These are phyloP conservation scores for Neurospora sp. DNA, from an alignment of 2,329 filamentous ascomycete species.

Conservation along the genomic window DNA sequence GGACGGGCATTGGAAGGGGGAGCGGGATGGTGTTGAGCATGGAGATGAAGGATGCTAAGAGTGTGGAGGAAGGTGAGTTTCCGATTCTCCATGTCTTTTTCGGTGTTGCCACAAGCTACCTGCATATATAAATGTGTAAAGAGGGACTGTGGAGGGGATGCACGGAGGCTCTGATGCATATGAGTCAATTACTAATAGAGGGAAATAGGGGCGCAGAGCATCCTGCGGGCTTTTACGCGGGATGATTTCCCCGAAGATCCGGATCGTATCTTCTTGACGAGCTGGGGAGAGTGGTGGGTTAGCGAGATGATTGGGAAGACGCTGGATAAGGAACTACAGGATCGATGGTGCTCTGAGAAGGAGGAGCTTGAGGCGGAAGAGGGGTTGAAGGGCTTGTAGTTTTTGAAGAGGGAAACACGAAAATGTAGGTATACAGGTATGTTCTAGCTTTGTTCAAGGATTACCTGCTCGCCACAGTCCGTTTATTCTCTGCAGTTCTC, in stretches of 20 bases:
- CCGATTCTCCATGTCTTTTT: not conserved
- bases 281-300: slow-evolving; percentile 48
- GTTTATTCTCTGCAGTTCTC: not conserved
- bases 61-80: slow-evolving; percentile 32
- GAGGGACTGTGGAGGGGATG: not conserved
- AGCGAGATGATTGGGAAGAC: slow-evolving; percentile 31
- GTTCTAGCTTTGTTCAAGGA: not conserved
- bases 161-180: not conserved
- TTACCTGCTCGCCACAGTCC: not conserved
- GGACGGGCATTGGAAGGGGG: slow-evolving; percentile 32
- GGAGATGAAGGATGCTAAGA: slow-evolving; percentile 37
- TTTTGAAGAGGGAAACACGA: not conserved
- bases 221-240: slow-evolving; percentile 33
- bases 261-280: slow-evolving; percentile 43
- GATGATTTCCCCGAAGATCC: slow-evolving; percentile 40
- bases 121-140: not conserved
- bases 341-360: slow-evolving; percentile 38
- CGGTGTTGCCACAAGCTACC: not conserved
- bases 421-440: not conserved
- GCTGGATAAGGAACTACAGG: slow-evolving; percentile 37
- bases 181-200: no score
- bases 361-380: slow-evolving; percentile 39
- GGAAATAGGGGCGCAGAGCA: slow-evolving; percentile 32
- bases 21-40: slow-evolving; percentile 19
- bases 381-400: not conserved